These are phyloP conservation scores for Fallopia convolvulus DNA, from an alignment of 148 eudicot genomes.

Conservation along the genomic window DNA sequence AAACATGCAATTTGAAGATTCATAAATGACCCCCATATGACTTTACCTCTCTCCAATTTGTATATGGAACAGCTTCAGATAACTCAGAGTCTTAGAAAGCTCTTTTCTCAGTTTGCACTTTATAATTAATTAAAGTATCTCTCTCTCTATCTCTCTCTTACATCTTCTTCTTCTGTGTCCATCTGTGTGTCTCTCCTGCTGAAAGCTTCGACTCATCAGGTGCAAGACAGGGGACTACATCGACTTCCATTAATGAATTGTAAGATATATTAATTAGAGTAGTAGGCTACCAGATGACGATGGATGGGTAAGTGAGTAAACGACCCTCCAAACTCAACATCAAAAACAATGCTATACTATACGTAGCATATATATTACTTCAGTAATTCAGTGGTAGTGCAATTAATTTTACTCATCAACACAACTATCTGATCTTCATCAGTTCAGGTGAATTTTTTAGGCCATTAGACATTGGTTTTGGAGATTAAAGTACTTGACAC, in stretches of 20 bases:
- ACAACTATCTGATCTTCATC: neutral
- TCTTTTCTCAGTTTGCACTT: neutral
- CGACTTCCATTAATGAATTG: conserved; percentile 5
- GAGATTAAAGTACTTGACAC: neutral
- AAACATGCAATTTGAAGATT: neutral
- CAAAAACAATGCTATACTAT: neutral
- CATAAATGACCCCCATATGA: neutral
- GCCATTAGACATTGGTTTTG: neutral
- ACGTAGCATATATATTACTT: neutral
- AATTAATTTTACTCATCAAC: neutral
- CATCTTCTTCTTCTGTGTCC: neutral
- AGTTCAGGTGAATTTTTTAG: neutral
- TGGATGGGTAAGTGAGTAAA: neutral
- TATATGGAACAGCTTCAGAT: conserved; percentile 5
- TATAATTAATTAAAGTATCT: neutral
- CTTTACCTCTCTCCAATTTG: neutral
- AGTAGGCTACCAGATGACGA: neutral
- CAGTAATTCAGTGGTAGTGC: neutral
- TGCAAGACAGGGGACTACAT: neutral
- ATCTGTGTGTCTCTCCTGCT: neutral
- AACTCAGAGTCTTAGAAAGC: neutral
- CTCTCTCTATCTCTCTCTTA: too few species aligned
- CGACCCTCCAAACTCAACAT: neutral
- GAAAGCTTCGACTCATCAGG: neutral
- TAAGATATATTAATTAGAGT: neutral